phyloP scores from a whole-genome alignment of 148 eudicot species.

The Amaranthus cruentus region DNA sequence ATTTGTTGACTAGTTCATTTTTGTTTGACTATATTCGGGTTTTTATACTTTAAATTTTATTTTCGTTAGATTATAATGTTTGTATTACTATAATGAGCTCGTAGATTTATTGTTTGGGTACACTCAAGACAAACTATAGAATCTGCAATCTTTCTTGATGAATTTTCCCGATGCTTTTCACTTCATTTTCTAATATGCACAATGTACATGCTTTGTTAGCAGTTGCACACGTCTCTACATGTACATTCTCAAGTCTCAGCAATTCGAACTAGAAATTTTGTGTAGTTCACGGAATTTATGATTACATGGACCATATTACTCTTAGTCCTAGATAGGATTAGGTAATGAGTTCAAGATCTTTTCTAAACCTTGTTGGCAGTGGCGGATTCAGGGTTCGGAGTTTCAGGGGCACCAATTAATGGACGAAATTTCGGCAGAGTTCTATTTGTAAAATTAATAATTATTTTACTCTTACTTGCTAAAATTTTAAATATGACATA shows the following conservation, averaged over 20 bases:
- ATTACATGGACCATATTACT: too few species aligned
- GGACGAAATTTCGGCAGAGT: too few species aligned
- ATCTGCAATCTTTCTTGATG: not conserved
- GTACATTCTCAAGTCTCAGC: not conserved
- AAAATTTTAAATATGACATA: too few species aligned
- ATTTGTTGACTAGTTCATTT: conserved; percentile 18
- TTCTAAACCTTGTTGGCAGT: too few species aligned
- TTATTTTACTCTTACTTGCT: too few species aligned
- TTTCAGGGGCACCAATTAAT: too few species aligned
- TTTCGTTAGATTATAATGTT: not conserved
- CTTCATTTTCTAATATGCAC: not conserved
- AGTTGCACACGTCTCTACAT: not conserved
- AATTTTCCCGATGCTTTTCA: not conserved
- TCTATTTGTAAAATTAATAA: too few species aligned
- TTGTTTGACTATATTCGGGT: conserved; percentile 16
- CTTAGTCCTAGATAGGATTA: too few species aligned
- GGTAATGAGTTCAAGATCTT: too few species aligned
- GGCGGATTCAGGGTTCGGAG: too few species aligned
- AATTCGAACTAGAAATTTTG: not conserved
- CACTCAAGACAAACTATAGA: too few species aligned
- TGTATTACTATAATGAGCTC: conserved; percentile 12
- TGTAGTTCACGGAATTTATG: not conserved
- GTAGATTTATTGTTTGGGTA: conserved; percentile 1
- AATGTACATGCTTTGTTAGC: not conserved
- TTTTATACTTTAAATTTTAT: not conserved